Percentiles rank a stretch among this genome's conserved stretches.
phyloP scores from a whole-genome alignment of 352 stramenopile species.

The Globisporangium middletonii region DNA sequence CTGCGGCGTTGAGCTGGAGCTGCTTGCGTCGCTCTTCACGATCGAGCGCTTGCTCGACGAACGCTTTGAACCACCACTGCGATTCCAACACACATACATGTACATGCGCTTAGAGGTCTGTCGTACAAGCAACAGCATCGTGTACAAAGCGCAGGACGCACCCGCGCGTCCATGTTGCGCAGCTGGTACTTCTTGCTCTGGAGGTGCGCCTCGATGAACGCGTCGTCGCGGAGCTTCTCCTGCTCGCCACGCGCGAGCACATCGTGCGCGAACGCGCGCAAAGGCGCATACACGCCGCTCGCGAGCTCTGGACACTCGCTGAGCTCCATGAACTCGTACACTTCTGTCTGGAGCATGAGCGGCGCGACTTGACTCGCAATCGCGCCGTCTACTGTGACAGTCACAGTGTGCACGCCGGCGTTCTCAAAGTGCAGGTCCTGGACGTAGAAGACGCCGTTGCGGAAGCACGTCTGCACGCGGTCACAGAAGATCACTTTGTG shows the following conservation, averaged over 20 bases:
- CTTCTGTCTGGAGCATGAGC: conserved; percentile 58
- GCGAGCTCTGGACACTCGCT: conserved; percentile 49
- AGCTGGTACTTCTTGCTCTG: conserved; percentile 54
- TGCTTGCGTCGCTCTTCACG: conserved; percentile 47
- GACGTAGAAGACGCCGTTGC: conserved; percentile 78
- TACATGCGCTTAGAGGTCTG: background rate
- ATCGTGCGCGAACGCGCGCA: conserved; percentile 50
- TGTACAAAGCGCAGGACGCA: conserved; percentile 11
- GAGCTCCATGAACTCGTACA: conserved; percentile 81
- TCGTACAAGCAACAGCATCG: background rate
- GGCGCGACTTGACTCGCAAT: conserved; percentile 41
- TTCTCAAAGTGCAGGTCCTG: conserved; percentile 64
- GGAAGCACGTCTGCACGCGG: conserved; percentile 46
- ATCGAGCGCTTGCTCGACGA: conserved; percentile 69
- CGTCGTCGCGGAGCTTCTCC: conserved; percentile 50
- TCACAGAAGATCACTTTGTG: conserved; percentile 70
- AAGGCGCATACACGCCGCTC: conserved; percentile 43
- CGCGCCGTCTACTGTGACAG: conserved; percentile 46
- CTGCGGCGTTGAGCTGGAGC: conserved; percentile 34
- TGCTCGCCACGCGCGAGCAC: conserved; percentile 33
- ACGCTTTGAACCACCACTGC: conserved; percentile 71
- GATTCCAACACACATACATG: background rate
- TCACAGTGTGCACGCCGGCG: conserved; percentile 54
- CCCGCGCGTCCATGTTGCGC: conserved; percentile 63
- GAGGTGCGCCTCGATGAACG: conserved; percentile 48